These are phyloP conservation scores for Bipolaris gigantea DNA, from an alignment of 2,329 filamentous ascomycete genomes.

Conservation along the genomic window DNA sequence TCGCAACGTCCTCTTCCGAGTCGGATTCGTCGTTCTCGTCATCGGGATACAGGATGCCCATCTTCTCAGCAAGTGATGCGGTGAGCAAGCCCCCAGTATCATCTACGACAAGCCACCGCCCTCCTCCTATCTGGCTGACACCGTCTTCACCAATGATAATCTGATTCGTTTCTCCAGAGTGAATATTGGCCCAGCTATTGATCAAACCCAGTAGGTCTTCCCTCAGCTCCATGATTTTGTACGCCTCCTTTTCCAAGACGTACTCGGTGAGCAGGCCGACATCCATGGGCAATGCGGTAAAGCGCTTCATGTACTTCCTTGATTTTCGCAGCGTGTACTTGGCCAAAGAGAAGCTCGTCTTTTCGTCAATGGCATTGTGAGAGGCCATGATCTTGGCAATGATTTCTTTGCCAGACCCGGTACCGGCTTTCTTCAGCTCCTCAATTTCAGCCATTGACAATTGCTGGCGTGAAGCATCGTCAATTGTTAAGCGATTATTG, in stretches of 20 bases:
- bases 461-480: slow-evolving; percentile 70
- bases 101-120: slow-evolving; percentile 80
- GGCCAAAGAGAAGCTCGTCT: slow-evolving; percentile 88
- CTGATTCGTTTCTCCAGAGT: slow-evolving; percentile 61
- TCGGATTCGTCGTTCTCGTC: slow-evolving; percentile 36
- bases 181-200: slow-evolving; percentile 87
- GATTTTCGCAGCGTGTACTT: slow-evolving; percentile 96
- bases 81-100: slow-evolving; percentile 83
- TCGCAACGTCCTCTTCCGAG: slow-evolving; percentile 4
- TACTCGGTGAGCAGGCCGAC: slow-evolving; percentile 74
- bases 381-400: slow-evolving; percentile 91
- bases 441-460: slow-evolving; percentile 73
- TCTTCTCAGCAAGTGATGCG: slow-evolving; percentile 82
- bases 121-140: slow-evolving; percentile 49
- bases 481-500: slow-evolving; percentile 65
- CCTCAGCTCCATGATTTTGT: slow-evolving; percentile 80
- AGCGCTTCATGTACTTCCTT: slow-evolving; percentile 88
- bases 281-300: slow-evolving; percentile 82
- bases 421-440: slow-evolving; percentile 69
- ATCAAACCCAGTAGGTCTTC: slow-evolving; percentile 81
- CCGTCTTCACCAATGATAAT: slow-evolving; percentile 36
- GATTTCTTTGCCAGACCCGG: slow-evolving; percentile 80
- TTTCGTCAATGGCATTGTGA: slow-evolving; percentile 87
- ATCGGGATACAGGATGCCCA: slow-evolving; percentile 72
- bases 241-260: slow-evolving; percentile 78